phyloP scores from a whole-genome alignment of 345 rosid genomes.

The Boechera retrofracta region DNA sequence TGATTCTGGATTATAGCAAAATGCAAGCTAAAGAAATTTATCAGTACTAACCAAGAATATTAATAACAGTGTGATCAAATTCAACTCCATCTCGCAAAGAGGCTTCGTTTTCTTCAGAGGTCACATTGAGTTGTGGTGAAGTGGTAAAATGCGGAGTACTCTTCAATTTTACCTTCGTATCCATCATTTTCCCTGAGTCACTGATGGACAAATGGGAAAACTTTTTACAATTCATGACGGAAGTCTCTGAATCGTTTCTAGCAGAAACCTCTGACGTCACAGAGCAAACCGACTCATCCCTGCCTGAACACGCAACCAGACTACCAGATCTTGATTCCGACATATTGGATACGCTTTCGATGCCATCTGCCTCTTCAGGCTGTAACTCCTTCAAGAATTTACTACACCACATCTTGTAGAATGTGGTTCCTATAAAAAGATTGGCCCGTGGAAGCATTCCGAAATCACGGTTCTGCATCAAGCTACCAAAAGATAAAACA shows the following conservation, averaged over 20 bases:
- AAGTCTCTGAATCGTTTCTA: conserved; percentile 56
- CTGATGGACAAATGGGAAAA: conserved; percentile 20
- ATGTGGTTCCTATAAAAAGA: conserved; percentile 66
- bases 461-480: conserved; percentile 57
- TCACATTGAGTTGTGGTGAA: conserved; percentile 45
- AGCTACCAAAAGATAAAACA: conserved; percentile 50
- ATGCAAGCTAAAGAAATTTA: not conserved
- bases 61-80: conserved; percentile 48
- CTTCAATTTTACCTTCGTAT: conserved; percentile 45
- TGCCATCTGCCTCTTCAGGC: conserved; percentile 43
- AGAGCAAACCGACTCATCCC: conserved; percentile 42
- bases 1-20: not conserved
- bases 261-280: conserved; percentile 45
- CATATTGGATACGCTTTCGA: conserved; percentile 41
- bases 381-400: conserved; percentile 53
- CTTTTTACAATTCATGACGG: conserved; percentile 66
- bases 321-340: conserved; percentile 43
- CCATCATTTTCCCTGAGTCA: conserved; percentile 29
- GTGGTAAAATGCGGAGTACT: conserved; percentile 30
- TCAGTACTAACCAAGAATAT: conserved; percentile 62
- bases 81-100: conserved; percentile 47
- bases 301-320: conserved; percentile 42
- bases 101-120: conserved; percentile 60
- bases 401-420: conserved; percentile 64
- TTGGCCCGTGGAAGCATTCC: conserved; percentile 57